These are phyloP conservation scores for Rhododendron vialii DNA, from an alignment of 148 eudicot species.

Conservation along the genomic window DNA sequence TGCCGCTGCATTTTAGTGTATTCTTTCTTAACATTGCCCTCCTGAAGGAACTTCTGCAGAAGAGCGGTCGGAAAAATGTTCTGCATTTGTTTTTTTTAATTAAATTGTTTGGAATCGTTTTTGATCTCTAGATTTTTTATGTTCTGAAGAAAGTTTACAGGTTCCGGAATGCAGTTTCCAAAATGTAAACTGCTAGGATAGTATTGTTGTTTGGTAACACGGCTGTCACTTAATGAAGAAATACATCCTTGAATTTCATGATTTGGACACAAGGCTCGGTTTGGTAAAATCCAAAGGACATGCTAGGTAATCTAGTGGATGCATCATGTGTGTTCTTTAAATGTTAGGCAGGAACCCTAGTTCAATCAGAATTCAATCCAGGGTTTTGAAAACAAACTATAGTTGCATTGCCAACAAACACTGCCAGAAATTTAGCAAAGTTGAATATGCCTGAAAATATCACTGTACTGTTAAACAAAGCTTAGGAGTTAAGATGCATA, in stretches of 20 bases:
- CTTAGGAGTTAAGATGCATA: background rate
- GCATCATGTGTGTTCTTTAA: background rate
- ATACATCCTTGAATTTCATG: background rate
- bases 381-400: background rate
- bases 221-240: background rate
- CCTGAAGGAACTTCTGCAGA: background rate
- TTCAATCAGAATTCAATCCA: background rate
- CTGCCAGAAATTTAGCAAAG: background rate
- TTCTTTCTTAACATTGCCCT: background rate
- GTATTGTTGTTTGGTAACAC: background rate
- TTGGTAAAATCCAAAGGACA: background rate
- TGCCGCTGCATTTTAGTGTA: background rate
- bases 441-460: background rate
- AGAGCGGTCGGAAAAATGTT: background rate
- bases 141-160: background rate
- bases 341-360: background rate
- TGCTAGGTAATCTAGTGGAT: background rate
- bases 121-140: background rate
- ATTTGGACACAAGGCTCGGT: background rate
- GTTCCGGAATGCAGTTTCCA: background rate
- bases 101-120: background rate
- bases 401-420: background rate
- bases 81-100: too few relatives aligned
- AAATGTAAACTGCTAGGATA: background rate
- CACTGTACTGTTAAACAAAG: background rate